Evolutionary conservation across 1,284 basidiomycete genomes (phyloP), one percentile per base, ranked within the genome.

Genomic region (Pholiota adiposa): DNA sequence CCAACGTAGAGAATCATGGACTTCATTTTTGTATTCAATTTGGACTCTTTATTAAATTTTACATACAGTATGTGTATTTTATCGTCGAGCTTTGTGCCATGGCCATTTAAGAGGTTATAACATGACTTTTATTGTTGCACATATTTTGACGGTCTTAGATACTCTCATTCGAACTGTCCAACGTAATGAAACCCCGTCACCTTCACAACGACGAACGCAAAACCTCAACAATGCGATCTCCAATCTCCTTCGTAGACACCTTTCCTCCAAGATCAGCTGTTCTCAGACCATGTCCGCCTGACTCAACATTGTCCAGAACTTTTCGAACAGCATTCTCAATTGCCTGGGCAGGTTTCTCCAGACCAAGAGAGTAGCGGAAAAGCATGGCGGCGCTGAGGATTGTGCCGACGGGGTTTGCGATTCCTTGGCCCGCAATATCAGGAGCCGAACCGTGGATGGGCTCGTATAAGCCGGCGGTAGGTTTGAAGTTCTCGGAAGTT

Each of bases 331-430:
- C 95, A 41, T 79, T 75, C 75, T 99, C 97, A 64, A 99, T 90
- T 25, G 91, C 87, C 51, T 84, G 82, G 1, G 97, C 97, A 67
- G 93, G 87, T 64, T 83, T 84, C 62, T 94, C 91, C 59, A 95
- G 82, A 23, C 93, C 93, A 36, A 98, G 88, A 41, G 97, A 98
- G 78, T 98, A 99, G 52, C 96, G 87, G 57, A 98, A 83, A 61
- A 98, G 89, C 89, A 99, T 89, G 2, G 96, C 96, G 4, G 93
- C 94, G 58, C 95, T 97, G 58, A 99, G 89, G 72, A 99, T 98
- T 16, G 97, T 98, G 53, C 97, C 97, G 67, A 99, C 87, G 31
- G 97, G 97, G 77, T 98, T 99, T 63, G 97, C 97, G 69, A 98
- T 96, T 31, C 94, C 94, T 73, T 94, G 82, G 1, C 95, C 96